Base-by-base conservation (phyloP, 768 basidiomycete genomes). In the Boletus sp. region DNA sequence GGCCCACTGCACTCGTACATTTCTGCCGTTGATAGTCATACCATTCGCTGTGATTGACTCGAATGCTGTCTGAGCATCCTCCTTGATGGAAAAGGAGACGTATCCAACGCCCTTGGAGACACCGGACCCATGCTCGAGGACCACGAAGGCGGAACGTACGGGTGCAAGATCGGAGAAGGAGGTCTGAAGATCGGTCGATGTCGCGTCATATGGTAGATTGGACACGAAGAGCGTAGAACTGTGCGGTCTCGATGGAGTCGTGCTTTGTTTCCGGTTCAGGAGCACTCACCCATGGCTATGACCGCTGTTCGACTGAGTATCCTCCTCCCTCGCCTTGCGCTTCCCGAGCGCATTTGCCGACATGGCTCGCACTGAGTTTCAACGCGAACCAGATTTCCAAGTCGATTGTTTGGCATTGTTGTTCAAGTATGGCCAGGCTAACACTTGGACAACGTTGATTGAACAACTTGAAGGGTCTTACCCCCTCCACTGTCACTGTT, bases 81-180 rank as follows among this genome's bases (percentile, higher is more conserved):
- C 91, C 52, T 80, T 83, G 52, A 93, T 77, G 1, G 93, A 84
- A 71, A 96, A 98, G 1, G 92, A 87, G 57, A 98, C 92, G 67
- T 97, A 98, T 56, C 97, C 97, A 21, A 98, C 94, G 58, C 96
- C 96, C 68, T 98, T 97, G 1, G 93, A 94, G 5, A 82, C 74
- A 17, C 84, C 83, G 1, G 83, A 81, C 33, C 80, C 87, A 8
- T 81, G 84, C 51, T 94, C 87, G 13, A 85, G 83, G 19, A 98
- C 97, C 7, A 99, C 86, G 64, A 99, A 98, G 0, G 94, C 95
- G 19, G 88, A 87, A 35, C 93, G 83, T 15, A 99, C 90, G 29
- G 97, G 97, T 1, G 93, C 97, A 59, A 97, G 83, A 70, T 95
- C 93, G 7, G 95, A 98, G 75, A 98, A 97, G 21, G 95, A 81